Evolutionary conservation across 139 green algal species (phyloP).

Genomic region (Coelastrella sp.): DNA sequence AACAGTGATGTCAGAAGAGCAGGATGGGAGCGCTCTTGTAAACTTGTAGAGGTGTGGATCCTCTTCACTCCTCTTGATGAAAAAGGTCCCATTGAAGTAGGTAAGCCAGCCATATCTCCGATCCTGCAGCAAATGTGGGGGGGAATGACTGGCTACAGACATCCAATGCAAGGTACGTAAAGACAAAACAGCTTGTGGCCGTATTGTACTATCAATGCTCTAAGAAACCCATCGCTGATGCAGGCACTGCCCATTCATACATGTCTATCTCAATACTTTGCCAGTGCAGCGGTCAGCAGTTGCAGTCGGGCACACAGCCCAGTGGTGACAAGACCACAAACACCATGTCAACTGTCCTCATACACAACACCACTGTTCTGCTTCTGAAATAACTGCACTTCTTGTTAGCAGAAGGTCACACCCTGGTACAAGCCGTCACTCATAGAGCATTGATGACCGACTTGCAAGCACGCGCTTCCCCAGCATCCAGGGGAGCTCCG

Average conservation of each 20-base stretch:
- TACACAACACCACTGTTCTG: neutral
- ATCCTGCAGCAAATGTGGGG: neutral
- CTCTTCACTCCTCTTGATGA: neutral
- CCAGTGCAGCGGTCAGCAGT: too few relatives aligned
- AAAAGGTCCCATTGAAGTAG: neutral
- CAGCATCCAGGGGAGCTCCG: too few relatives aligned
- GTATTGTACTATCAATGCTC: neutral
- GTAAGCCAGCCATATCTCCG: slow-evolving; percentile 11
- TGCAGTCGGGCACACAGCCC: neutral
- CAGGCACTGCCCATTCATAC: neutral
- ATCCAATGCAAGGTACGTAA: neutral
- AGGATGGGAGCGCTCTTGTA: neutral
- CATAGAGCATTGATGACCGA: too few relatives aligned
- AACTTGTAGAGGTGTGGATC: slow-evolving; percentile 6
- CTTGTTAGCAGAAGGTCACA: neutral
- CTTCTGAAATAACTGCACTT: too few relatives aligned
- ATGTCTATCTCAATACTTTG: neutral
- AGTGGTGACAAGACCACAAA: neutral
- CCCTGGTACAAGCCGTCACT: neutral
- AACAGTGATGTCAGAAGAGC: neutral
- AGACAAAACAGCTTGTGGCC: neutral
- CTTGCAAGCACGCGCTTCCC: too few relatives aligned
- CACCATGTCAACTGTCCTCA: neutral
- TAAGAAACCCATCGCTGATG: neutral
- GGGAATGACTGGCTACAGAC: neutral